Conservation (phyloP, 768 basidiomycete genomes). For the Hirschioporus abietinus region DNA sequence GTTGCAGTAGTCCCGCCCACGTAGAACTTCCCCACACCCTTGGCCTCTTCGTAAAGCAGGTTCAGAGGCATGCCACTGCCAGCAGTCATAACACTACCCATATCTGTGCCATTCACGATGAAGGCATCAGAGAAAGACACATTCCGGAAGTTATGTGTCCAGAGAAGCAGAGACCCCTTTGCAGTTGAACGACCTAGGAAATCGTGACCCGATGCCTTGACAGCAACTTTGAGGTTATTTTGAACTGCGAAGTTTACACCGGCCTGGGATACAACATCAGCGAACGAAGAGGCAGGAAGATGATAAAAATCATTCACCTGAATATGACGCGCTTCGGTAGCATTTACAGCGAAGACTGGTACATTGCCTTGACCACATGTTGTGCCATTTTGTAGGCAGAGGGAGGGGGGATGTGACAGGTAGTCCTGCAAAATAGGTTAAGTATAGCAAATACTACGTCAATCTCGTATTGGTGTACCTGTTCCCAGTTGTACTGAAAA, state of each 20-base stretch:
- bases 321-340: constrained; percentile 25
- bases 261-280: constrained; percentile 14
- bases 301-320: constrained; percentile 16
- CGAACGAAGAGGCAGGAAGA: not conserved
- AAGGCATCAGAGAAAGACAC: constrained; percentile 25
- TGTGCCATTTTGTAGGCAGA: constrained; percentile 15
- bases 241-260: constrained; percentile 25
- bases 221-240: constrained; percentile 26
- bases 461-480: constrained; percentile 6
- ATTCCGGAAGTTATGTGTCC: constrained; percentile 34
- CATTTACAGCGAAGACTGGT: constrained; percentile 25
- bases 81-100: constrained; percentile 24
- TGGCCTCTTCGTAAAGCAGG: constrained; percentile 19
- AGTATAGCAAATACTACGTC: not conserved
- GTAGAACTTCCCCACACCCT: constrained; percentile 19
- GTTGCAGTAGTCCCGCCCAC: constrained; percentile 24
- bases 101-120: constrained; percentile 13
- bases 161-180: constrained; percentile 34
- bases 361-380: constrained; percentile 29
- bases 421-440: constrained; percentile 9
- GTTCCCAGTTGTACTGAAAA: constrained; percentile 13
- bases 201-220: constrained; percentile 35
- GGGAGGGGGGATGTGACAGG: constrained; percentile 9
- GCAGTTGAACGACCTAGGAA: constrained; percentile 40
- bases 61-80: constrained; percentile 23